Base-by-base conservation (phyloP, 768 basidiomycete species). In the Leccinum subgranulosum region DNA sequence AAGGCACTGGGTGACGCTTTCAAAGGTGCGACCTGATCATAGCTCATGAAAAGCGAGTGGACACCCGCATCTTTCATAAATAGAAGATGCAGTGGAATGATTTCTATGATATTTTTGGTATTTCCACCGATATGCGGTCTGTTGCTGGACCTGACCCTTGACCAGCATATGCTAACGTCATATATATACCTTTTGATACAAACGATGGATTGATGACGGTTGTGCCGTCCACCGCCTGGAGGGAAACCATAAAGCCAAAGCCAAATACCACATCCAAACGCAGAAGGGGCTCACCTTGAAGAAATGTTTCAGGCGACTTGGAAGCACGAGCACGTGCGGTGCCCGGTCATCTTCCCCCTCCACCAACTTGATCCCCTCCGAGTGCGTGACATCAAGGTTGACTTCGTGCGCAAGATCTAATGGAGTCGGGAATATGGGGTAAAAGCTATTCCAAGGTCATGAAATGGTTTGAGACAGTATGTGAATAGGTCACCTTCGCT, bases 371-470 rank as follows among this genome's bases (percentile, higher is more conserved):
- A 87, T 71, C 23, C 79, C 72, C 6, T 80, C 74, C 33, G 81
- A 81, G 74, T 98, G 96, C 19, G 89, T 86, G 15, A 97, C 79
- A 66, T 97, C 94, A 41, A 99, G 80, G 67, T 97, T 95, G 56
- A 98, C 84, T 66, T 96, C 93, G 36, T 82, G 78, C 2, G 86
- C 77, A 17, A 88, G 72, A 6, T 90, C 88, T 12, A 79, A 69
- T 0, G 97, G 93, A 1, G 85, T 82, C 9, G 97, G 97, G 72
- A 98, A 98, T 41, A 97, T 73, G 0, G 97, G 97, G 69, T 98
- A 99, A 76, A 97, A 97, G 65, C 94, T 98, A 68, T 19, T 12
- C 17, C 36, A 23, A 1, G 27, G 4, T 6, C 27, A 49, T 56
- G 52, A 58, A 58, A 36, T 12, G 21, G 52, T 11, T 12, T 21